These are phyloP conservation scores for Gomphus bonarii DNA, from an alignment of 1,284 basidiomycete species.

Conservation along the genomic window DNA sequence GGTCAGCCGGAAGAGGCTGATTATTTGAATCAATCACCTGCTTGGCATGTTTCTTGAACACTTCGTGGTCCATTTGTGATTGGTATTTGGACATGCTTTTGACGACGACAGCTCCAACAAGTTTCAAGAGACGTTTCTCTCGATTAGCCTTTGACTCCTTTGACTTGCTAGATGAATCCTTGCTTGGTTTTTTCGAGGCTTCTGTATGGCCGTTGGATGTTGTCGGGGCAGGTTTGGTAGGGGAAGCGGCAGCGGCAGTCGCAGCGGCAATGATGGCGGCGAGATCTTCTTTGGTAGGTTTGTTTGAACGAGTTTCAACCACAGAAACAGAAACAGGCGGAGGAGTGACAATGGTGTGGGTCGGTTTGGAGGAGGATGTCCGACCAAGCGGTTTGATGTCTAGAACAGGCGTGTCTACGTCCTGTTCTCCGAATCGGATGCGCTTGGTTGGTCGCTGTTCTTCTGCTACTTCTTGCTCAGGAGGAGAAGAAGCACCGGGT, in stretches of 20 bases:
- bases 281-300: slow-evolving; percentile 19
- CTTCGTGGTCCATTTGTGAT: slow-evolving; percentile 69
- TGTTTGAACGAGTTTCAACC: slow-evolving; percentile 1
- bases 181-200: slow-evolving; percentile 22
- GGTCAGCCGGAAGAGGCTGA: not conserved
- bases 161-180: slow-evolving; percentile 30
- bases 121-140: slow-evolving; percentile 75
- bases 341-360: slow-evolving; percentile 15
- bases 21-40: slow-evolving; percentile 48
- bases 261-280: slow-evolving; percentile 40
- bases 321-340: slow-evolving; percentile 12
- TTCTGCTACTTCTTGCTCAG: slow-evolving; percentile 12
- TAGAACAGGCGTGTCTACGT: slow-evolving; percentile 11
- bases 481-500: not conserved
- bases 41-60: slow-evolving; percentile 93
- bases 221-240: slow-evolving; percentile 22
- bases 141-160: slow-evolving; percentile 63
- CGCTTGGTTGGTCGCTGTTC: slow-evolving; percentile 26
- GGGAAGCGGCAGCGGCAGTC: slow-evolving; percentile 32
- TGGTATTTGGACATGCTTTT: slow-evolving; percentile 86
- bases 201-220: slow-evolving; percentile 20
- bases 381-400: slow-evolving; percentile 19
- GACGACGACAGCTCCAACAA: slow-evolving; percentile 87
- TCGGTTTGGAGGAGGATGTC: slow-evolving; percentile 19
- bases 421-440: slow-evolving; percentile 18